phyloP scores from a whole-genome alignment of 108 stramenopile species.

The Skeletonema marinoi region DNA sequence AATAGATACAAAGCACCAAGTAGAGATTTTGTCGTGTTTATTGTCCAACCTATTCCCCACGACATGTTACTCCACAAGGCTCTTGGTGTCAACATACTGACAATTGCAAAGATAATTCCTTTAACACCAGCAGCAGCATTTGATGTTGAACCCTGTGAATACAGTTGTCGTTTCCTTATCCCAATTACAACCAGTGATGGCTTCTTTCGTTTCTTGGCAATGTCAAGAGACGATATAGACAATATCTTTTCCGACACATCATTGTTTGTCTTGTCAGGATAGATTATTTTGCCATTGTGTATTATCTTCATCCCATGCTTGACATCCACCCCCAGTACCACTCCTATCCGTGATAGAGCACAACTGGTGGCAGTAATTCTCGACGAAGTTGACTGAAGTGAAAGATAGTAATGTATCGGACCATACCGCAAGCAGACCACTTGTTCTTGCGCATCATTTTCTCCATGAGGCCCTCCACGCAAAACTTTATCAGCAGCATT shows the following conservation, averaged over 20 bases:
- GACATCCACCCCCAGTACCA: background rate
- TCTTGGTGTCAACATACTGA: slow-evolving; percentile 8
- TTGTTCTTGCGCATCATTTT: background rate
- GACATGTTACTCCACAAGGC: background rate
- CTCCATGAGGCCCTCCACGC: background rate
- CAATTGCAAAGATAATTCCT: background rate
- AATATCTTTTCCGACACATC: slow-evolving; percentile 32
- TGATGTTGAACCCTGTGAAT: background rate
- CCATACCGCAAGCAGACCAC: background rate
- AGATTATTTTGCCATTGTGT: slow-evolving; percentile 39
- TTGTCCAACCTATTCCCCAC: slow-evolving; percentile 14
- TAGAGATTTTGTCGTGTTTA: slow-evolving; percentile 8
- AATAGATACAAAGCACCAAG: slow-evolving; percentile 30
- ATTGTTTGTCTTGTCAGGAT: slow-evolving; percentile 9
- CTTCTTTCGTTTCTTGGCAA: slow-evolving; percentile 34
- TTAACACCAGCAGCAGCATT: background rate
- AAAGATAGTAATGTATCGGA: background rate
- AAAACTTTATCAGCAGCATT: slow-evolving; percentile 4
- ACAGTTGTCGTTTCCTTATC: slow-evolving; percentile 4
- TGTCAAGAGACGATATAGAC: slow-evolving; percentile 26
- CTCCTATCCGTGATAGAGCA: background rate
- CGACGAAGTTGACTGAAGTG: background rate
- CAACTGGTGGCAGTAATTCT: background rate
- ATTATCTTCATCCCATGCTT: slow-evolving; percentile 23
- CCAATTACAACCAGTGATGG: slow-evolving; percentile 47